Conservation (phyloP, 140 eudicot genomes). For the Ambrosia hybrid region DNA sequence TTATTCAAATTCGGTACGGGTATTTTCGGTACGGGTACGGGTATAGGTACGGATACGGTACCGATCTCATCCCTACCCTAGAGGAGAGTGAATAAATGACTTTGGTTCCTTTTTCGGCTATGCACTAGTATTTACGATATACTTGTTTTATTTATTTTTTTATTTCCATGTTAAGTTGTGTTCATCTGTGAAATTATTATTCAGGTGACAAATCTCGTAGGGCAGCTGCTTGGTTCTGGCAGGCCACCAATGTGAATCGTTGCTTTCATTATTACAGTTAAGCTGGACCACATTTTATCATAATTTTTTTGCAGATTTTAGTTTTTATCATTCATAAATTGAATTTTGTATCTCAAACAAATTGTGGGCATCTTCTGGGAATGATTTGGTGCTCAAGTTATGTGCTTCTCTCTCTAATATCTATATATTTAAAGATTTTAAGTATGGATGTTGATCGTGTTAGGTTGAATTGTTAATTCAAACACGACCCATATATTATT, state of each 20-base stretch:
- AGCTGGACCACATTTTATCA: constrained; percentile 13
- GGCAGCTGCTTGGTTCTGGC: constrained; percentile 54
- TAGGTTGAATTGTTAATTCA: not conserved
- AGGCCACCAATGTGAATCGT: constrained; percentile 43
- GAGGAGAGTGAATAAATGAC: not conserved
- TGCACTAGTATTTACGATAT: not conserved
- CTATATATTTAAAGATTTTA: not conserved
- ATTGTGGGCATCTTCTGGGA: constrained; percentile 12
- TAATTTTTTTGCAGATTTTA: constrained; percentile 16
- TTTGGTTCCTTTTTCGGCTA: no score
- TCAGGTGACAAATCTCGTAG: constrained; percentile 69
- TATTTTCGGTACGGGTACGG: no score
- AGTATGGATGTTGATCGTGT: no score
- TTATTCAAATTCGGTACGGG: no score
- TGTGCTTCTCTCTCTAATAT: not conserved
- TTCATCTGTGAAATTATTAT: constrained; percentile 12
- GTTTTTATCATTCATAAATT: constrained; percentile 14
- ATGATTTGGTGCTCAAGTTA: constrained; percentile 15
- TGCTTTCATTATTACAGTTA: not conserved
- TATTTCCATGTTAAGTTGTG: not conserved
- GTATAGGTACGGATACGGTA: no score
- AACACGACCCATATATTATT: not conserved
- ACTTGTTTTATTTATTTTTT: not conserved
- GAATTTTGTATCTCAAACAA: constrained; percentile 18
- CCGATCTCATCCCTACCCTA: not conserved